Base-by-base conservation (phyloP, 805 yeast genomes). In the Cyberlindnera bimundalis region DNA sequence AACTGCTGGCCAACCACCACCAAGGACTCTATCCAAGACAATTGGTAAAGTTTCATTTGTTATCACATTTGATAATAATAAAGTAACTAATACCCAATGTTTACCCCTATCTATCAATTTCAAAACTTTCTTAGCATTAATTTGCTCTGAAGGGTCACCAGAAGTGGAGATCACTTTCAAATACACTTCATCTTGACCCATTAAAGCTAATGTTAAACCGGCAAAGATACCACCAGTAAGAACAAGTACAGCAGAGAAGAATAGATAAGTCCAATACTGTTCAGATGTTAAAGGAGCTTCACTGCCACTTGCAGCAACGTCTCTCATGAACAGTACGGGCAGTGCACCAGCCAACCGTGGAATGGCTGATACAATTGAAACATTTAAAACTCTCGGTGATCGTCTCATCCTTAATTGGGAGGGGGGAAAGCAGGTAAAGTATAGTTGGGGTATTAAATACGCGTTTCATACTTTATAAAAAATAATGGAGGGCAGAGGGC, bases 141-240 rank as follows among this genome's bases (percentile, higher is more conserved):
- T 71, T 27, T 82, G 74, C 60, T 91, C 97, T 6, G 58, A 50
- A 2, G 71, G 61, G 12, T 82, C 80, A n/a, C 99, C 98, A n/a
- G 89, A 78, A 33, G 84, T 78, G 40, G 89, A 81, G 46, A 91
- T 83, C 11, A 91, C 99, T 62, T 87, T 91, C 46, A 91, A 71
- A 55, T 90, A 87, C 18, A 91, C 91, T 62, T 91, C 98, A 62
- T 91, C 98, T 63, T 91, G 98, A 51, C 98, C 98, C 99, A 91
- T 91, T 10, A 91, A 73, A 2, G 93, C 98, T 35, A 91, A 69
- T n/a, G 99, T 93, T 31, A 91, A 71, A 7, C 95, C 96, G 5
- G 96, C 95, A 70, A 87, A 87, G n/a, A 84, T 80, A 51, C 96
- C 96, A 43, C 96, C 96, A 4, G 84, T 68, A 26, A 87, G 55